A percentile compares a stretch with the other conserved stretches of the same genome.
phyloP scores from a whole-genome alignment of 495 filamentous ascomycete genomes.

The Astrothelium macrocarpum region DNA sequence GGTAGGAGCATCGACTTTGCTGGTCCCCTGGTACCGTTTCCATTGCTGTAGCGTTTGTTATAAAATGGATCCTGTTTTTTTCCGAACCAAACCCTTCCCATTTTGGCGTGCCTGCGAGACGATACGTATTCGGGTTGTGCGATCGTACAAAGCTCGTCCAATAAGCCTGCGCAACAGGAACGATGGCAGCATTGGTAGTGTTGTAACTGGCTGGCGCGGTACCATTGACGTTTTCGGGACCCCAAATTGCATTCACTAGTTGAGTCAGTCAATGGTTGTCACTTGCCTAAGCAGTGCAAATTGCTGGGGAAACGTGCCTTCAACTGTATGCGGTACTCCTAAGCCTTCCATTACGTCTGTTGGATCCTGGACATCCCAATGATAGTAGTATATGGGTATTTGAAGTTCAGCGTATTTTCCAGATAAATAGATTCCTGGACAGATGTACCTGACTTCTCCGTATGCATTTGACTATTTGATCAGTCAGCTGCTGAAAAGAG shows the following conservation, averaged over 20 bases:
- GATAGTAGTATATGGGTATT: conserved; percentile 43
- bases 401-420: conserved; percentile 7
- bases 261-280: not conserved
- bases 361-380: conserved; percentile 54
- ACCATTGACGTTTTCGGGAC: conserved; percentile 36
- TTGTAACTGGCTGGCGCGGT: conserved; percentile 45
- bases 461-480: conserved; percentile 41
- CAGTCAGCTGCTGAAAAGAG: not conserved
- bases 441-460: conserved; percentile 67
- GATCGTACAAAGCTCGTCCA: conserved; percentile 27
- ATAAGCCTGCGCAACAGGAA: conserved; percentile 22
- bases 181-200: conserved; percentile 26
- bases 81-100: conserved; percentile 32
- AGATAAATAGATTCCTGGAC: conserved; percentile 42
- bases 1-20: conserved; percentile 43
- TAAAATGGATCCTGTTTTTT: conserved; percentile 28
- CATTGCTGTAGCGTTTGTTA: conserved; percentile 49
- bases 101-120: conserved; percentile 14
- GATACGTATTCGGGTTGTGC: conserved; percentile 23
- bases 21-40: conserved; percentile 43
- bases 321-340: conserved; percentile 54
- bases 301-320: conserved; percentile 24
- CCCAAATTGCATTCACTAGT: conserved; percentile 53
- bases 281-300: not conserved
- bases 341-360: conserved; percentile 35